These are phyloP conservation scores for Ophiosphaerella herpotricha DNA, from an alignment of 2,329 filamentous ascomycete genomes.

Conservation along the genomic window DNA sequence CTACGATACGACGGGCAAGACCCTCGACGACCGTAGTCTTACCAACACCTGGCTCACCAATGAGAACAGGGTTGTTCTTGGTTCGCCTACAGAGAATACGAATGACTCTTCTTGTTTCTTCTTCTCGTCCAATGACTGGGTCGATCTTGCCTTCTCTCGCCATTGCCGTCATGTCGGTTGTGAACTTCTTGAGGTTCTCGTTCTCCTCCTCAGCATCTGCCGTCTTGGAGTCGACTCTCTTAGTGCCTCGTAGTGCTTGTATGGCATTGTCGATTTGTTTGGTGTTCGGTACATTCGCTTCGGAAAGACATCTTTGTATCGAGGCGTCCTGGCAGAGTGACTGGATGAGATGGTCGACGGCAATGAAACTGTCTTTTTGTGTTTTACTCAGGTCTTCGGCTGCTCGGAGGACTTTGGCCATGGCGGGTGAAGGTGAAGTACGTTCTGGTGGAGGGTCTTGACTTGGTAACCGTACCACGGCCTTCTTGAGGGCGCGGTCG, in stretches of 20 bases:
- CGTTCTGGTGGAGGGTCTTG: slow-evolving; percentile 94
- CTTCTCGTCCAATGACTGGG: slow-evolving; percentile 93
- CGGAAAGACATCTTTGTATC: slow-evolving; percentile 75
- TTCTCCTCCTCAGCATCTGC: slow-evolving; percentile 91
- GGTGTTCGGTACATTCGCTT: slow-evolving; percentile 87
- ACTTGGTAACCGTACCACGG: slow-evolving; percentile 84
- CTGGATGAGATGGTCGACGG: slow-evolving; percentile 91
- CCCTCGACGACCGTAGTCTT: slow-evolving; percentile 99
- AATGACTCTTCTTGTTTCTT: slow-evolving; percentile 90
- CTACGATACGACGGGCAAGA: slow-evolving; percentile 92
- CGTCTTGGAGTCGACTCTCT: slow-evolving; percentile 92
- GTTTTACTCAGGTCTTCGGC: slow-evolving; percentile 91
- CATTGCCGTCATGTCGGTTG: slow-evolving; percentile 96
- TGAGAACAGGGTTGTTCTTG: slow-evolving; percentile 98
- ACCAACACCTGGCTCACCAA: slow-evolving; percentile 96
- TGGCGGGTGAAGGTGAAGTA: slow-evolving; percentile 78
- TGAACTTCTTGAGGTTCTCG: slow-evolving; percentile 97
- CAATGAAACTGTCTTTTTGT: slow-evolving; percentile 95
- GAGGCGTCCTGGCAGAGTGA: slow-evolving; percentile 77
- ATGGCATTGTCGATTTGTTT: slow-evolving; percentile 93
- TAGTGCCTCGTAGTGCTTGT: slow-evolving; percentile 87
- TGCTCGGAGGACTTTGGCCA: slow-evolving; percentile 80
- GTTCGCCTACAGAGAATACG: slow-evolving; percentile 90
- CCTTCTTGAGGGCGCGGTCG: slow-evolving; percentile 88
- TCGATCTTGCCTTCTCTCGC: slow-evolving; percentile 97